Conservation (phyloP, 495 filamentous ascomycete species). For the Neurospora sp. region DNA sequence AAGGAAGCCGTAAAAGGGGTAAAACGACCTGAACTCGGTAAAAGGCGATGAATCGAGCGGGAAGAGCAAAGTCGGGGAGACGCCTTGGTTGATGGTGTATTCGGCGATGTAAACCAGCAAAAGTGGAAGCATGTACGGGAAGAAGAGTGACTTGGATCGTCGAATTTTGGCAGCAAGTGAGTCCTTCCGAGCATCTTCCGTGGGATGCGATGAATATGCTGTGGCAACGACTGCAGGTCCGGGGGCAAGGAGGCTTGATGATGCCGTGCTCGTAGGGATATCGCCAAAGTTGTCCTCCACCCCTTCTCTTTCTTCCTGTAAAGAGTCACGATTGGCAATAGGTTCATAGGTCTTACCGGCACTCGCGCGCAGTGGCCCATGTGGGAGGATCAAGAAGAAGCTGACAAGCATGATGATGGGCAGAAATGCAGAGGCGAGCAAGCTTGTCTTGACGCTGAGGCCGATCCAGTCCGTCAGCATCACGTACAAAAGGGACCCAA, state of each 20-base stretch:
- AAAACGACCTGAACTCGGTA: constrained; percentile 71
- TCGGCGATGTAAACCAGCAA: constrained; percentile 89
- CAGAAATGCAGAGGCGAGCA: constrained; percentile 67
- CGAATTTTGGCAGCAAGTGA: constrained; percentile 38
- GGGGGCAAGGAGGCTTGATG: constrained; percentile 30
- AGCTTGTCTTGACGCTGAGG: constrained; percentile 55
- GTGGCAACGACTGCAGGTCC: constrained; percentile 21
- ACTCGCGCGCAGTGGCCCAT: constrained; percentile 40
- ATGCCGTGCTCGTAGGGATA: constrained; percentile 11
- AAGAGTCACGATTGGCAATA: constrained; percentile 14
- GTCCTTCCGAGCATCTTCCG: constrained; percentile 8
- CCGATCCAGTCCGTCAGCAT: constrained; percentile 69
- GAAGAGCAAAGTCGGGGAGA: constrained; percentile 82
- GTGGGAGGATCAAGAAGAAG: constrained; percentile 74
- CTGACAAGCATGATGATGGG: constrained; percentile 73
- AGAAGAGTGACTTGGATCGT: constrained; percentile 33
- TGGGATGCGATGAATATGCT: constrained; percentile 5
- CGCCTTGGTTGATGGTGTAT: constrained; percentile 93
- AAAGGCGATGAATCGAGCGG: constrained; percentile 69
- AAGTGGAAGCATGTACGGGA: constrained; percentile 74
- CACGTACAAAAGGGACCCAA: constrained; percentile 81
- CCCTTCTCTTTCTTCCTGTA: constrained; percentile 24
- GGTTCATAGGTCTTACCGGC: constrained; percentile 30
- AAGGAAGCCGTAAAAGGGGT: constrained; percentile 79
- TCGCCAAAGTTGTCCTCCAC: constrained; percentile 30